phyloP scores from a whole-genome alignment of 257 asterid species.

The Misopates orontium region DNA sequence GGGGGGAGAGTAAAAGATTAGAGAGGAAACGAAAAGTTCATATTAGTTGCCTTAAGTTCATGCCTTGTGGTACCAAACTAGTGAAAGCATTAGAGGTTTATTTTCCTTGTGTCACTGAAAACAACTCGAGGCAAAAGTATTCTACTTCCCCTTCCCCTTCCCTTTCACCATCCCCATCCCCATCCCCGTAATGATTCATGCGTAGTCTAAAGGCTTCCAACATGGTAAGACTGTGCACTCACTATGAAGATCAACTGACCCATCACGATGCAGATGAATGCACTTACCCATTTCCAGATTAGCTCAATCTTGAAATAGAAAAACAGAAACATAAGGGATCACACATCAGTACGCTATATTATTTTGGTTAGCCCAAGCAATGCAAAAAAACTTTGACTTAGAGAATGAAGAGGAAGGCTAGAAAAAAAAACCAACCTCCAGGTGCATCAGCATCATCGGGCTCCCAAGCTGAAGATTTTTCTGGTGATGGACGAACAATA shows the following conservation, averaged over 20 bases:
- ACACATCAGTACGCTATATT: too few species aligned
- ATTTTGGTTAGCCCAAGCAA: not conserved
- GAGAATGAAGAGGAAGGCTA: not conserved
- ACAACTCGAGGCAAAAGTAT: not conserved
- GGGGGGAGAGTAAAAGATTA: not conserved
- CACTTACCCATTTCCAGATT: not conserved
- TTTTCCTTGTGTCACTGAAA: not conserved
- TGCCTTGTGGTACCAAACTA: not conserved
- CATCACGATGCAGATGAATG: not conserved
- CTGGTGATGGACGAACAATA: conserved; percentile 49
- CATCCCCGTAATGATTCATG: not conserved
- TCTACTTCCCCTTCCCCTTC: not conserved
- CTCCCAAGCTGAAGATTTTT: conserved; percentile 52
- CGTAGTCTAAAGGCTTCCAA: not conserved
- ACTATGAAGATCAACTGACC: not conserved
- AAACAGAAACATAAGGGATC: too few species aligned
- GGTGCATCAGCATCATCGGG: conserved; percentile 78
- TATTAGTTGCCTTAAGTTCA: not conserved
- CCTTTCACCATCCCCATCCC: not conserved
- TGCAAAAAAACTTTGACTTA: not conserved
- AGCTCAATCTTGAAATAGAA: not conserved
- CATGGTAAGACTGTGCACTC: not conserved
- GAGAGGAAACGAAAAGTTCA: not conserved
- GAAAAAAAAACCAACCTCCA: conserved; percentile 56
- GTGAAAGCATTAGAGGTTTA: not conserved